phyloP scores from a whole-genome alignment of 2,329 filamentous ascomycete genomes.

The Penicillium concentricum region DNA sequence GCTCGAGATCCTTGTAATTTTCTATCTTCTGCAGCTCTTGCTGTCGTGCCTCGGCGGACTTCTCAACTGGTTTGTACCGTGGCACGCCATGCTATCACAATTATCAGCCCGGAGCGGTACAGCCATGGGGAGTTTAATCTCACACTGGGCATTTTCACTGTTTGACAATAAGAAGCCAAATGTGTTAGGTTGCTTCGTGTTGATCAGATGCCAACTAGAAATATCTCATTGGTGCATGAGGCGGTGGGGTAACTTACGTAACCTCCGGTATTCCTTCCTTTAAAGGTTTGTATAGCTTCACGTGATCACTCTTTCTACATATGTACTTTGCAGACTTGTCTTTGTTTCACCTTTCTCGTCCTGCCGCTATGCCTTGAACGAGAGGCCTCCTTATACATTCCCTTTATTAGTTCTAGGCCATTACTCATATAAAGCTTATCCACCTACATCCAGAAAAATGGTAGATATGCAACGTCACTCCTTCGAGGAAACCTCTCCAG shows the following conservation, averaged over 20 bases:
- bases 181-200: neutral
- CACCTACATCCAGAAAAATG: slow-evolving; percentile 18
- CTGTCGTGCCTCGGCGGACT: slow-evolving; percentile 68
- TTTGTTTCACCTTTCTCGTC: slow-evolving; percentile 1
- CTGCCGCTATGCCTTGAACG: slow-evolving; percentile 1
- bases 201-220: neutral
- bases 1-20: slow-evolving; percentile 71
- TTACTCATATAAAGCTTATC: slow-evolving; percentile 2
- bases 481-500: slow-evolving; percentile 23
- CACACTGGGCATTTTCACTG: slow-evolving; percentile 5
- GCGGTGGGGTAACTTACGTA: neutral
- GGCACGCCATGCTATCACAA: slow-evolving; percentile 74
- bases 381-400: slow-evolving; percentile 15
- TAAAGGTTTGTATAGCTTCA: neutral
- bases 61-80: slow-evolving; percentile 60
- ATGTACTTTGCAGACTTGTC: neutral
- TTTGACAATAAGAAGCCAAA: neutral
- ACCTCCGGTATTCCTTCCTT: neutral
- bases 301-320: slow-evolving; percentile 13
- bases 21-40: slow-evolving; percentile 74
- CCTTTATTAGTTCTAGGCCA: slow-evolving; percentile 10
- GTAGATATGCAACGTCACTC: slow-evolving; percentile 28
- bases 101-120: slow-evolving; percentile 20
- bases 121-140: neutral
- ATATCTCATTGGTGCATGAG: neutral